Evolutionary conservation across 306 rosid genomes (phyloP).

Genomic region (Bauhinia variegata): DNA sequence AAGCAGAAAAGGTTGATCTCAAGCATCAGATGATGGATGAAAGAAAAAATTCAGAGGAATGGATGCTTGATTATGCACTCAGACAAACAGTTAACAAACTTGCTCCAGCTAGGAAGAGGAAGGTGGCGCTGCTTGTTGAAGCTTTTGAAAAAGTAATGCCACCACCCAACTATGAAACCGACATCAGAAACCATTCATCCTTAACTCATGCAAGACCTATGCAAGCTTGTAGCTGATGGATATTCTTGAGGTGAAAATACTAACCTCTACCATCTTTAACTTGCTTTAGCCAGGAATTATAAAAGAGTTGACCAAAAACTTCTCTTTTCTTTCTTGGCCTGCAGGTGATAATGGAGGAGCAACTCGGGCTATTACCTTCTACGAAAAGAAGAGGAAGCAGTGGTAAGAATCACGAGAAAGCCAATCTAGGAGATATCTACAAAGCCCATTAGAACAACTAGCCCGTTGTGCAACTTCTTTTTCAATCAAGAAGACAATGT

Average conservation of each 20-base stretch:
- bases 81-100: constrained; percentile 73
- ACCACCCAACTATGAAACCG: constrained; percentile 58
- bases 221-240: constrained; percentile 80
- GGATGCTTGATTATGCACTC: constrained; percentile 92
- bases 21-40: constrained; percentile 86
- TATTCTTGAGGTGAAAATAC: constrained; percentile 37
- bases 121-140: constrained; percentile 90
- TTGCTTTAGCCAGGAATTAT: too few species aligned
- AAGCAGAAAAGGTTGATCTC: constrained; percentile 71
- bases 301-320: not conserved
- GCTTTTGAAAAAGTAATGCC: constrained; percentile 85
- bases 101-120: constrained; percentile 92
- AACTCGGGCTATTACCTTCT: not conserved
- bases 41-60: constrained; percentile 78
- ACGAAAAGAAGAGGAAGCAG: constrained; percentile 28
- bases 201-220: constrained; percentile 53
- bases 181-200: constrained; percentile 40
- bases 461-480: constrained; percentile 13
- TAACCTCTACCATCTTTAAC: not conserved
- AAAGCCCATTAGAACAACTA: constrained; percentile 18
- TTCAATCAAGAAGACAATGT: constrained; percentile 19
- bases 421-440: constrained; percentile 22
- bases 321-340: not conserved
- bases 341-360: constrained; percentile 33
- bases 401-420: constrained; percentile 8